phyloP scores from a whole-genome alignment of 257 asterid species.

The Thymus quinquecostatus region DNA sequence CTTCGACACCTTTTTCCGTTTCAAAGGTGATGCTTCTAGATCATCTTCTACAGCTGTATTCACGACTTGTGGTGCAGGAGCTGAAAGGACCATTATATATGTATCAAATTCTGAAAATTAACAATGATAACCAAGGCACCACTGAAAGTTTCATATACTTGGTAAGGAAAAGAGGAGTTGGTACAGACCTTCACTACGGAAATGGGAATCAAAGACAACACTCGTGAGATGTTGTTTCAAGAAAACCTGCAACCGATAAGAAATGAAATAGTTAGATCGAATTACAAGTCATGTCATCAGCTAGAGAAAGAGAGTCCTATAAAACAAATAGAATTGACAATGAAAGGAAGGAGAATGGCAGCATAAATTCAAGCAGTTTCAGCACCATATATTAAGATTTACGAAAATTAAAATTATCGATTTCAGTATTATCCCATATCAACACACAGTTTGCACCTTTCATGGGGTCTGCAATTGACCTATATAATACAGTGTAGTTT shows the following conservation, averaged over 20 bases:
- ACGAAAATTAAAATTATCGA: background rate
- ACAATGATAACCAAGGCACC: background rate
- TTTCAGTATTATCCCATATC: background rate
- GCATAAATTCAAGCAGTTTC: background rate
- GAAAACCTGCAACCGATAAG: conserved; percentile 70
- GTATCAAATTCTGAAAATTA: background rate
- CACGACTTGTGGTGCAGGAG: conserved; percentile 36
- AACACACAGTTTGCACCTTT: background rate
- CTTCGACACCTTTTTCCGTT: conserved; percentile 50
- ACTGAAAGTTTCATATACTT: too few relatives aligned
- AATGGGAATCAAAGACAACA: conserved; percentile 81
- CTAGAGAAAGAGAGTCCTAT: background rate
- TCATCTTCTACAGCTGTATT: conserved; percentile 34
- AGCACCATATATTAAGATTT: background rate
- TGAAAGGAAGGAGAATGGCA: background rate
- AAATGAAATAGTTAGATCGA: conserved; percentile 15
- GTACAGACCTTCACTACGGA: conserved; percentile 51
- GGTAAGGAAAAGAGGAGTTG: background rate
- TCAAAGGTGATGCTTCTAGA: conserved; percentile 34
- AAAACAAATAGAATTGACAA: background rate
- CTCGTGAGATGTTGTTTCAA: conserved; percentile 76
- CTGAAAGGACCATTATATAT: conserved; percentile 22
- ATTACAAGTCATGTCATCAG: background rate
- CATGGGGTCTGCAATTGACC: background rate
- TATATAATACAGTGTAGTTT: background rate